phyloP scores from a whole-genome alignment of 352 stramenopile species.

The Globisporangium acanthophoron region DNA sequence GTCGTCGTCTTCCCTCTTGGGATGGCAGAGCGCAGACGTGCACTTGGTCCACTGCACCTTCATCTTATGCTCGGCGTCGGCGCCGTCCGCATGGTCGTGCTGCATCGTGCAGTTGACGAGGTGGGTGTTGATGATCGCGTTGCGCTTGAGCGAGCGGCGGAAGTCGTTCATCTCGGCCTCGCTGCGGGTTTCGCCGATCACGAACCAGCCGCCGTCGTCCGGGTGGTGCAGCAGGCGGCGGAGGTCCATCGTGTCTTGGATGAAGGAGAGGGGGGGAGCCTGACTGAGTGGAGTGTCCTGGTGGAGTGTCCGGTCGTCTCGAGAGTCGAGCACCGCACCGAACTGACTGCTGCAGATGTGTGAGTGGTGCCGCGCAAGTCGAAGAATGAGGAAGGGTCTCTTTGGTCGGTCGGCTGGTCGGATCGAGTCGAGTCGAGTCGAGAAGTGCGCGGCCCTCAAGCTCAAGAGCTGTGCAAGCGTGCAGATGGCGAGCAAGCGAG shows the following conservation, averaged over 20 bases:
- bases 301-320: background rate
- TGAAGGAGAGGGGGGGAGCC: background rate
- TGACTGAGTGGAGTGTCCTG: background rate
- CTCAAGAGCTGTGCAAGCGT: too few relatives aligned
- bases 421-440: too few relatives aligned
- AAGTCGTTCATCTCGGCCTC: conserved; percentile 73
- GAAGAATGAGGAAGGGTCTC: too few relatives aligned
- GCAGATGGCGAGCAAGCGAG: too few relatives aligned
- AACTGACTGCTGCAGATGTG: too few relatives aligned
- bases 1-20: conserved; percentile 27
- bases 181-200: conserved; percentile 69
- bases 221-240: conserved; percentile 70
- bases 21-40: conserved; percentile 72
- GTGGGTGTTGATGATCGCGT: conserved; percentile 83
- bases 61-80: too few relatives aligned
- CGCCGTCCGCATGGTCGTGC: conserved; percentile 40
- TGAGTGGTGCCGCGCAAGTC: too few relatives aligned
- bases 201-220: conserved; percentile 70
- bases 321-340: background rate
- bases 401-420: too few relatives aligned
- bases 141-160: conserved; percentile 70
- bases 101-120: conserved; percentile 81
- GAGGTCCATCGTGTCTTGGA: conserved; percentile 66
- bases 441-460: too few relatives aligned
- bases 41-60: conserved; percentile 76